Conservation (phyloP, 441 rosid species). For the Raphanus hybrid region DNA sequence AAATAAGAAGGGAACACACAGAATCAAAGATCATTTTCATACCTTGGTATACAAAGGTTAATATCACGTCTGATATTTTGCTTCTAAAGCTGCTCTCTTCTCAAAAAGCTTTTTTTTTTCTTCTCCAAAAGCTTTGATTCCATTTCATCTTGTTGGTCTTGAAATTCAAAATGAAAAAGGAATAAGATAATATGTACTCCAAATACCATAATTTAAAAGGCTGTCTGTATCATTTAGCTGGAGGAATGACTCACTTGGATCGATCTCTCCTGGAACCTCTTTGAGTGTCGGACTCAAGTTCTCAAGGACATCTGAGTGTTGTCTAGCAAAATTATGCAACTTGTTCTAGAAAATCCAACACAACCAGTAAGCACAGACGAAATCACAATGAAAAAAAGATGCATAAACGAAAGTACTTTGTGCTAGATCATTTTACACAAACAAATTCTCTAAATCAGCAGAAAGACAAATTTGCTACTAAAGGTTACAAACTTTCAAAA, state of each 20-base stretch:
- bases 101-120: no score
- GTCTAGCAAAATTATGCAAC: neutral
- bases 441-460: neutral
- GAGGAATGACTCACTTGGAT: neutral
- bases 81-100: no score
- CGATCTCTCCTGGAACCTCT: conserved; percentile 1
- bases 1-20: no score
- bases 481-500: neutral
- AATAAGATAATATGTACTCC: neutral
- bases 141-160: no score
- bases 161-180: no score
- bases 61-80: no score
- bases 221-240: neutral
- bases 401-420: neutral
- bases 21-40: no score
- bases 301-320: neutral
- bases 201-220: neutral
- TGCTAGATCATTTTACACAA: neutral
- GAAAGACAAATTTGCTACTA: neutral
- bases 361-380: neutral
- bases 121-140: no score
- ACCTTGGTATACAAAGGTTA: no score
- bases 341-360: neutral
- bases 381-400: neutral
- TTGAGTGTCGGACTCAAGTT: neutral